Base-by-base conservation (phyloP, 2,329 filamentous ascomycete species). In the Cladosporium sp. region DNA sequence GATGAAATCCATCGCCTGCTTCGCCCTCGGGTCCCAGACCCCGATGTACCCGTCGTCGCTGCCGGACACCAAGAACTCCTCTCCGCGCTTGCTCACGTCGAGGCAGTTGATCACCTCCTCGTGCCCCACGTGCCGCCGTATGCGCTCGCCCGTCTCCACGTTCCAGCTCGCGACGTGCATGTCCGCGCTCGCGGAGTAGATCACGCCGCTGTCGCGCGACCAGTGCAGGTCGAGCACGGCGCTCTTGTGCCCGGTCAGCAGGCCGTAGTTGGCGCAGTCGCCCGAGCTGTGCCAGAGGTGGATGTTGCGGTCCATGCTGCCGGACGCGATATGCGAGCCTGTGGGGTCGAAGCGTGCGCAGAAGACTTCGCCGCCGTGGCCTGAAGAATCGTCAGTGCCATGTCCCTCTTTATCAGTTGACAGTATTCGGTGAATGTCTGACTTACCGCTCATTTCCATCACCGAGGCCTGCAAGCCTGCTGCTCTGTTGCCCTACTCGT, bases 91-190 rank as follows among this genome's bases (percentile, higher is more conserved):
- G 74, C 86, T 93, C 56, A 95, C 84, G 64, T 95, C 91, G 68
- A 97, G 75, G 56, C 86, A 82, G 70, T 97, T 98, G 74, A 98
- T 85, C n/a, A 96, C 81, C 68, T 96, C 92, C 64, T 96, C 91
- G 66, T 98, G 93, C 1, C 93, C 93, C 9, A 90, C 76, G 66
- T 98, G 95, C 65, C 89, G 82, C 58, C 93, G 86, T 79, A 97
- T 95, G 65, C 93, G 83, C 59, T 86, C 81, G n/a, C 92, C 92
- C 0, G 89, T 91, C 60, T 93, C 92, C 40, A 95, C 74, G 66
- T 98, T 92, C 92, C 92, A 98, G 68, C 89, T 95, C 37, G 91
- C 91, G 31, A 97, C 78, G 60, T 91, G 89, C 81, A 84, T 91
- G 68, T 98, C 93, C 60, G 93, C 91, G 33, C 91, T 95, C 42